A percentile compares a stretch with the other conserved stretches of the same genome.
phyloP scores from a whole-genome alignment of 495 filamentous ascomycete genomes.

The Parathielavia appendiculata region DNA sequence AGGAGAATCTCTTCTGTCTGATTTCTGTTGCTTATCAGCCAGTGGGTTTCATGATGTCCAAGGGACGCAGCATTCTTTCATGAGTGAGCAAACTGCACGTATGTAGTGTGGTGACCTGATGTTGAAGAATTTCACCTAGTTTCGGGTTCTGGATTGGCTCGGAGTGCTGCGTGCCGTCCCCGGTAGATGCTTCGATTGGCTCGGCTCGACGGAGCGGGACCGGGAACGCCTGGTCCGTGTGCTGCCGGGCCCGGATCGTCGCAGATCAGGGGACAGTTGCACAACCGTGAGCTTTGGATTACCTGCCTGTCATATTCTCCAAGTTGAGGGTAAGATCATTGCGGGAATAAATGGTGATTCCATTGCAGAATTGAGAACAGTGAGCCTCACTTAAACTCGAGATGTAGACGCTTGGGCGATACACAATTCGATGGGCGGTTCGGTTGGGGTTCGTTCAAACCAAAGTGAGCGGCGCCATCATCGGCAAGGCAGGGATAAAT shows the following conservation, averaged over 20 bases:
- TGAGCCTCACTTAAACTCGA: neutral
- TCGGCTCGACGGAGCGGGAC: neutral
- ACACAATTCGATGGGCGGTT: too few species aligned
- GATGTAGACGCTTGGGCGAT: neutral
- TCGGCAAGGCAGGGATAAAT: slow-evolving; percentile 14
- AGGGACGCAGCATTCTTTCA: too few species aligned
- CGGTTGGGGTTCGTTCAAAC: neutral
- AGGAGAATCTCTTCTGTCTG: too few species aligned
- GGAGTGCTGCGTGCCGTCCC: neutral
- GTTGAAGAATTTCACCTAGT: too few species aligned
- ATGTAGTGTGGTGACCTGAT: too few species aligned
- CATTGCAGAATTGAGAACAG: too few species aligned
- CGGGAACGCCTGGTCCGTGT: slow-evolving; percentile 29
- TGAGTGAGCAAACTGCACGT: too few species aligned
- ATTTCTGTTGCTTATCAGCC: too few species aligned
- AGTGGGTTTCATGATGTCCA: too few species aligned
- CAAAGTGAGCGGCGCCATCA: slow-evolving; percentile 4
- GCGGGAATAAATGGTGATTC: too few species aligned
- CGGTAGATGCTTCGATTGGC: neutral
- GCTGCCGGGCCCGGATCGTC: neutral
- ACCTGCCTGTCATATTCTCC: neutral
- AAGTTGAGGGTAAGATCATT: too few species aligned
- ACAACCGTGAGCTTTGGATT: neutral
- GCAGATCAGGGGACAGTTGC: neutral
- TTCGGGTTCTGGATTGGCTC: neutral